Percentiles rank a stretch among this genome's conserved stretches.
Evolutionary conservation across 257 asterid species (phyloP).

Genomic region (Solanum tarijense): DNA sequence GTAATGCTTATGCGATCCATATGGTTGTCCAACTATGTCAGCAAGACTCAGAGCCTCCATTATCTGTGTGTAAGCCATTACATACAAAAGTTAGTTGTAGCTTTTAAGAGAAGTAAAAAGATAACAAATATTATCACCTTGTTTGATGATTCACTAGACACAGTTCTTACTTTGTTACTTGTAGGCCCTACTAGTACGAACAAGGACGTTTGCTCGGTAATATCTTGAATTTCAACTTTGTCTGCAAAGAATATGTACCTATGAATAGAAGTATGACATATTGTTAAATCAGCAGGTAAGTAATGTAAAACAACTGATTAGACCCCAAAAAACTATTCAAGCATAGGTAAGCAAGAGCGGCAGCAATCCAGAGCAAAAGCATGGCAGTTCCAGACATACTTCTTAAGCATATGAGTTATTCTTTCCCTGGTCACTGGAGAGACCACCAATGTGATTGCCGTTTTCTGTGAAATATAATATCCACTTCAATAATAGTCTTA

Average conservation of each 20-base stretch:
- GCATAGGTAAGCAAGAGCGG: background rate
- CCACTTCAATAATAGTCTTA: background rate
- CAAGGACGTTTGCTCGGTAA: constrained; percentile 71
- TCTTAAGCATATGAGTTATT: constrained; percentile 65
- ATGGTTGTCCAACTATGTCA: constrained; percentile 73
- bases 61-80: constrained; percentile 43
- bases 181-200: constrained; percentile 70
- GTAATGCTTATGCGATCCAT: constrained; percentile 86
- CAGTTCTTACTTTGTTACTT: constrained; percentile 48
- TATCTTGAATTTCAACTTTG: constrained; percentile 86
- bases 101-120: constrained; percentile 6
- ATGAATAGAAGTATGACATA: constrained; percentile 1
- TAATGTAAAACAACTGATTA: background rate
- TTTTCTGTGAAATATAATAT: constrained; percentile 54
- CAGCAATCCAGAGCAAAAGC: background rate
- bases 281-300: constrained; percentile 1
- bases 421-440: constrained; percentile 65
- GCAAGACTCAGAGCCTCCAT: constrained; percentile 65
- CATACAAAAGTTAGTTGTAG: background rate
- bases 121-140: constrained; percentile 1
- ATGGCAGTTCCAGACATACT: constrained; percentile 34
- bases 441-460: constrained; percentile 69
- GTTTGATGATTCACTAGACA: constrained; percentile 1
- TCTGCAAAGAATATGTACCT: constrained; percentile 94
- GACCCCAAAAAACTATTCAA: background rate